A percentile compares a stretch with the other conserved stretches of the same genome.
These are phyloP conservation scores for Prunus armeniaca DNA, from an alignment of 306 rosid genomes.

Conservation along the genomic window DNA sequence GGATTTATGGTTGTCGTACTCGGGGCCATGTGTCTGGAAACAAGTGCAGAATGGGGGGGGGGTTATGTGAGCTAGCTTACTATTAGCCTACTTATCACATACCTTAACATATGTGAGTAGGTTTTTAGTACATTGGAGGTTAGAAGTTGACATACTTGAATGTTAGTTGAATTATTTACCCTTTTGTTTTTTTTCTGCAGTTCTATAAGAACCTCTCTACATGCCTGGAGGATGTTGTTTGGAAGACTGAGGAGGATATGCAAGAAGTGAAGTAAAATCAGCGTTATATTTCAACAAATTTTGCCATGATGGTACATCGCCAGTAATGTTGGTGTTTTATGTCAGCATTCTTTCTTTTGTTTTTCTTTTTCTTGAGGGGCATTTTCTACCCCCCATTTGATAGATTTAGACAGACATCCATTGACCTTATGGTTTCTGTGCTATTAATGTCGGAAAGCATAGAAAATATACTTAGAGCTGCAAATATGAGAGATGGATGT, in stretches of 20 bases:
- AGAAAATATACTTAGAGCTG: not conserved
- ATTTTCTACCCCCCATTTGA: too few species aligned
- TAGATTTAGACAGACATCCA: too few species aligned
- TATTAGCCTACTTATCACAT: too few species aligned
- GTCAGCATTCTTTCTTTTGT: slow-evolving; percentile 19
- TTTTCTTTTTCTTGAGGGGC: too few species aligned
- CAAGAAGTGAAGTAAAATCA: slow-evolving; percentile 39
- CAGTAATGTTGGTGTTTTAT: slow-evolving; percentile 6
- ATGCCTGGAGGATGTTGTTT: slow-evolving; percentile 78
- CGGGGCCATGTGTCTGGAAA: too few species aligned
- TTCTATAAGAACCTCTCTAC: slow-evolving; percentile 88
- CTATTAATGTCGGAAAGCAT: not conserved
- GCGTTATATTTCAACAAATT: slow-evolving; percentile 11
- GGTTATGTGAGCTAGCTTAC: too few species aligned
- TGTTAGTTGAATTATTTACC: not conserved
- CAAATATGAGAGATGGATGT: not conserved
- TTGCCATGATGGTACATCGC: slow-evolving; percentile 4
- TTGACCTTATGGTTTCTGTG: not conserved
- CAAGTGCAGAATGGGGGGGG: too few species aligned
- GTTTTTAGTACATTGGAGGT: too few species aligned
- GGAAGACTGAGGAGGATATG: slow-evolving; percentile 93
- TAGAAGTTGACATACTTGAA: too few species aligned
- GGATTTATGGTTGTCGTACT: not conserved
- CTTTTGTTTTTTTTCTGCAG: slow-evolving; percentile 42
- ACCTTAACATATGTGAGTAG: too few species aligned